Percentiles rank a stretch among this genome's conserved stretches.
phyloP scores from a whole-genome alignment of 306 rosid genomes.

The Lagenaria siceraria region DNA sequence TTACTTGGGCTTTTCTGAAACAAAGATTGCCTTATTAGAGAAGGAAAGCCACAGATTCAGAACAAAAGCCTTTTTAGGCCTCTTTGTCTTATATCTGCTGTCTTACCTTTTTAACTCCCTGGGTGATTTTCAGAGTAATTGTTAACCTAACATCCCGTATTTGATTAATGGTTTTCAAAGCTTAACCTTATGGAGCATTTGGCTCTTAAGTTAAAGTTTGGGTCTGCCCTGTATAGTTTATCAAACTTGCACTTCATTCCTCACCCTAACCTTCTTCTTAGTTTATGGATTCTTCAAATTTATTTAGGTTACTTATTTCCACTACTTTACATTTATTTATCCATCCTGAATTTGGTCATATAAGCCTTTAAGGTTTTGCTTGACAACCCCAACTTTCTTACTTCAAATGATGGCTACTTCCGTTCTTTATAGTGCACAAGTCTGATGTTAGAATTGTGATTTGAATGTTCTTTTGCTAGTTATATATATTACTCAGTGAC shows the following conservation, averaged over 20 bases:
- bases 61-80: not conserved
- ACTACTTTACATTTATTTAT: not conserved
- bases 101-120: not conserved
- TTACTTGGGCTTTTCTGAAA: slow-evolving; percentile 3
- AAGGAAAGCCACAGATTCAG: not conserved
- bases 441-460: not conserved
- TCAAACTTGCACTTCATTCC: not conserved
- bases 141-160: not conserved
- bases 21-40: not conserved
- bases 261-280: too few species aligned
- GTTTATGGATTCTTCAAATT: not conserved
- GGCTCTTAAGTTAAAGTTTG: not conserved
- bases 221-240: not conserved
- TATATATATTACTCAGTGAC: not conserved
- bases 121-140: not conserved
- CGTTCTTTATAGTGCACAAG: not conserved
- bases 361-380: not conserved
- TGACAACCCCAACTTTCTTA: not conserved
- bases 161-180: not conserved
- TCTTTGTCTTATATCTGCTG: not conserved
- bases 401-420: not conserved
- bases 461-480: not conserved
- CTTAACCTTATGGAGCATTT: not conserved
- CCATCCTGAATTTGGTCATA: not conserved
- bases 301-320: not conserved